Evolutionary conservation across 75 land plant genomes (phyloP), one percentile per base, ranked within the genome.

Genomic region (Gnetum montanum): DNA sequence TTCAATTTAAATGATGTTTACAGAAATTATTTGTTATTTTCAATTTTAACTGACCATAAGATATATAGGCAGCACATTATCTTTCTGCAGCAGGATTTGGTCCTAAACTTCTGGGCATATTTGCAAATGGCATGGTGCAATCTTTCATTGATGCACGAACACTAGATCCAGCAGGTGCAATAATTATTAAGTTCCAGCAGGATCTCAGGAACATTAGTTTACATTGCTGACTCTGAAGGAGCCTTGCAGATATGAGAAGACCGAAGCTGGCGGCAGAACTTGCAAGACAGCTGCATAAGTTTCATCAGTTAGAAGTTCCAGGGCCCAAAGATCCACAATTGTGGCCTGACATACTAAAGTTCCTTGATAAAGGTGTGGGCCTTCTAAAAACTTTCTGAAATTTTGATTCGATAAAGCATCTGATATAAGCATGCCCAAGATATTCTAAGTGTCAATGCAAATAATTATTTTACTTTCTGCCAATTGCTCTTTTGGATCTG

Each of bases 111-210:
- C 74, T 95, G 27, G 99, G 85, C 35, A 61, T 90, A 16, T 95
- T 95, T 86, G 73, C 57, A 48, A 95, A 95, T 81, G 99, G 96
- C 55, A 90, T 90, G 96, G 85, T 95, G 54, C 99, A 90, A 48
- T 83, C 92, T 28, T 95, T 90, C 36, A 90, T 95, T 15, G 56
- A 83, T 74, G 99, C 88, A 25, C 64, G 73, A 5, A 95, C 96
- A 6, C 74, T 95, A 56, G 53, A 47, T 50, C 78, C 91, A 38
- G 3, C 59, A 60, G 97, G 99, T 89, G 50, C 70, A 53, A 23
- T n/a, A n/a, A n/a, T 38, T 49, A 35, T 16, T 15, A 59, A 34
- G 1, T n/a, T 10, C 41, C n/a, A n/a, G n/a, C n/a, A n/a, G n/a
- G n/a, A n/a, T n/a, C n/a, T n/a, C n/a, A n/a, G n/a, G n/a, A n/a